These are phyloP conservation scores for Metschnikowia arizonensis DNA, from an alignment of 805 yeast genomes.

Conservation along the genomic window DNA sequence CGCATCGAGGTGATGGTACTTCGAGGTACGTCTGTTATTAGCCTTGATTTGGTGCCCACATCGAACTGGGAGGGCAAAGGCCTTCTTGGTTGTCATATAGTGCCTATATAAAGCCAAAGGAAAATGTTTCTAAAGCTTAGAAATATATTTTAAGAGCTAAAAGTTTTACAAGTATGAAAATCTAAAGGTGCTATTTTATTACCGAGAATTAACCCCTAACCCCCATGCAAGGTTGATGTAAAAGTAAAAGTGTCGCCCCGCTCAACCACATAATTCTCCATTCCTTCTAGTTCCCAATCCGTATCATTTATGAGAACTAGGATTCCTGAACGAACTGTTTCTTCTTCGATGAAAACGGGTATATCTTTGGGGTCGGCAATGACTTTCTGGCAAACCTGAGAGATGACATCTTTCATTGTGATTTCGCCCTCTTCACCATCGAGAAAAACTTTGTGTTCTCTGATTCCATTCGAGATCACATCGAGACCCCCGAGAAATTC, in stretches of 20 bases:
- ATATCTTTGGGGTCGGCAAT: conserved; percentile 59
- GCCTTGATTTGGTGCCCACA: conserved; percentile 40
- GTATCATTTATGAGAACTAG: conserved; percentile 87
- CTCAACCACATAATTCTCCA: conserved; percentile 73
- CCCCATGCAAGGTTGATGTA: conserved; percentile 94
- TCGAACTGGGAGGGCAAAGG: conserved; percentile 64
- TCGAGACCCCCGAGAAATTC: conserved; percentile 77
- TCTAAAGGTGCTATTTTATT: neutral
- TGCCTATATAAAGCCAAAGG: conserved; percentile 10
- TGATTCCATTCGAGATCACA: conserved; percentile 59
- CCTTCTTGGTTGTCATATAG: conserved; percentile 61
- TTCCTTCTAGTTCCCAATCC: conserved; percentile 95
- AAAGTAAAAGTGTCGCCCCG: conserved; percentile 76
- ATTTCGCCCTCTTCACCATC: conserved; percentile 43
- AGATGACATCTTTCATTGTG: conserved; percentile 50
- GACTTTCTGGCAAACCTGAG: conserved; percentile 49
- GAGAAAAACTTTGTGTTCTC: conserved; percentile 47
- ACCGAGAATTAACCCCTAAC: conserved; percentile 47
- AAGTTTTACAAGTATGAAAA: neutral
- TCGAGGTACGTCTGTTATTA: conserved; percentile 25
- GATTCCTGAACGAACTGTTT: conserved; percentile 83
- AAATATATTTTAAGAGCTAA: neutral
- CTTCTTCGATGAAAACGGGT: conserved; percentile 79
- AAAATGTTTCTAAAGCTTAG: neutral
- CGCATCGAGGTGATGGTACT: conserved; percentile 25